Evolutionary conservation across 2,329 filamentous ascomycete genomes (phyloP), one percentile per base, ranked within the genome.

Genomic region (Colletotrichum phormii): DNA sequence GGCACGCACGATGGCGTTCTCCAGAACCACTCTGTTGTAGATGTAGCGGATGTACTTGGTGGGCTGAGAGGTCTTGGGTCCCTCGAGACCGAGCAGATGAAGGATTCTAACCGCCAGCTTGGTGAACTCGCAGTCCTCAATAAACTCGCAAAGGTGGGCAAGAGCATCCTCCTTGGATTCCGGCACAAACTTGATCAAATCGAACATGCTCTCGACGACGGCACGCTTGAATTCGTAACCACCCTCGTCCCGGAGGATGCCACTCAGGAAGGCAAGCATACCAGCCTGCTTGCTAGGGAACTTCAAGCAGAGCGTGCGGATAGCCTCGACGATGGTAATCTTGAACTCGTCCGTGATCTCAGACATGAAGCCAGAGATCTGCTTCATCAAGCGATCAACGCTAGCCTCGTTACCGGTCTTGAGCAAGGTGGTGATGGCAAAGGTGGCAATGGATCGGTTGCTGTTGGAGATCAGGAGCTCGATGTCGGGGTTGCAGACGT

Each of bases 321-420:
- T 98, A 54, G 97, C 97, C 83, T 99, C 97, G 55, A 99, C 96
- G 79, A 99, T 98, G n/a, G 97, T 99, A 77, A 99, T 98, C 88
- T 98, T 99, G 89, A 99, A 99, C 83, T 99, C 97, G 80, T 99
- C 97, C 7, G 96, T 98, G 77, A 98, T 98, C 84, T 98, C 97
- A 5, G 95, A 94, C 97, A 99, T 98, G 86, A 99, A 98, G 51
- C 94, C 93, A 29, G 95, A 95, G 75, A 99, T 98, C 83, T 98
- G 95, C 89, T 98, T 98, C 95, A 99, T 98, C 77, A 99, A 86
- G 66, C 97, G 92, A 82, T 99, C 97, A 57, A 99, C 97, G 77
- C 95, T 98, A 51, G 94, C 94, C 85, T 99, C 97, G 80, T 98
- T 99, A 74, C 97, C 97, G 12, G 97, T 99, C 90, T 98, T 98